Evolutionary conservation across 2,329 filamentous ascomycete genomes (phyloP).

Genomic region (Pyrenochaeta sp.): DNA sequence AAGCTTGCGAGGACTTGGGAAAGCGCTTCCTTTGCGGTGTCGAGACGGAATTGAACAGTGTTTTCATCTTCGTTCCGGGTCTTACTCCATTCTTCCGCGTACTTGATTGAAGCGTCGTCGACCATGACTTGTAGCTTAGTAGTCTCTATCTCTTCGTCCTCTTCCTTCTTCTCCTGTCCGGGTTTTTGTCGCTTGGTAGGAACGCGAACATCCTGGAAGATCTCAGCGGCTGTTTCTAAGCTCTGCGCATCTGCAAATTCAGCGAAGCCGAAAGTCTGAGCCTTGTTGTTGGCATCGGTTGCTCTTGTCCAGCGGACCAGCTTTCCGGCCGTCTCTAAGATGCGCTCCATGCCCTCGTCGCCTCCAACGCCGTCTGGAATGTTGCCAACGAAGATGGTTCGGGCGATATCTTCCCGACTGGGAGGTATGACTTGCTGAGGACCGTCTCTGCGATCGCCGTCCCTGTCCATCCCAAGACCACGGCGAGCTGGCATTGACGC

Average conservation of each 20-base stretch:
- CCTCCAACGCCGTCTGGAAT: slow-evolving; percentile 81
- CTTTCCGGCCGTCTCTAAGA: slow-evolving; percentile 79
- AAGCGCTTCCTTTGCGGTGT: slow-evolving; percentile 73
- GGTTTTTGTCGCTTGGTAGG: slow-evolving; percentile 78
- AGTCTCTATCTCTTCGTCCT: slow-evolving; percentile 66
- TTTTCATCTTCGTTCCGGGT: slow-evolving; percentile 70
- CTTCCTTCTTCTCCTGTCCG: slow-evolving; percentile 54
- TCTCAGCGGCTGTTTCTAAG: slow-evolving; percentile 82
- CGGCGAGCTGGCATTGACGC: slow-evolving; percentile 49
- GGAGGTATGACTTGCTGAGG: slow-evolving; percentile 79
- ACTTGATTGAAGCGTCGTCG: slow-evolving; percentile 83
- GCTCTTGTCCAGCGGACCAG: slow-evolving; percentile 86
- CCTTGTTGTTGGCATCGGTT: slow-evolving; percentile 79
- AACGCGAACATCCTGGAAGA: slow-evolving; percentile 82
- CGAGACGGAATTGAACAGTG: slow-evolving; percentile 72
- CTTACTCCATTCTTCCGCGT: slow-evolving; percentile 82
- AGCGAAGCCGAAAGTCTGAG: slow-evolving; percentile 90
- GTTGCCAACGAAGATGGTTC: slow-evolving; percentile 88
- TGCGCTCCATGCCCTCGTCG: slow-evolving; percentile 79
- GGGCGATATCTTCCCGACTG: slow-evolving; percentile 87
- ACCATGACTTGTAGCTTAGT: slow-evolving; percentile 74
- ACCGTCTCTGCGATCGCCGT: slow-evolving; percentile 70
- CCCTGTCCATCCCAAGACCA: slow-evolving; percentile 68
- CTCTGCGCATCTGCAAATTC: slow-evolving; percentile 94
- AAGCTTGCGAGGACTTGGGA: slow-evolving; percentile 74